Evolutionary conservation across 2,329 filamentous ascomycete genomes (phyloP).

Genomic region (Didymella glomerata): DNA sequence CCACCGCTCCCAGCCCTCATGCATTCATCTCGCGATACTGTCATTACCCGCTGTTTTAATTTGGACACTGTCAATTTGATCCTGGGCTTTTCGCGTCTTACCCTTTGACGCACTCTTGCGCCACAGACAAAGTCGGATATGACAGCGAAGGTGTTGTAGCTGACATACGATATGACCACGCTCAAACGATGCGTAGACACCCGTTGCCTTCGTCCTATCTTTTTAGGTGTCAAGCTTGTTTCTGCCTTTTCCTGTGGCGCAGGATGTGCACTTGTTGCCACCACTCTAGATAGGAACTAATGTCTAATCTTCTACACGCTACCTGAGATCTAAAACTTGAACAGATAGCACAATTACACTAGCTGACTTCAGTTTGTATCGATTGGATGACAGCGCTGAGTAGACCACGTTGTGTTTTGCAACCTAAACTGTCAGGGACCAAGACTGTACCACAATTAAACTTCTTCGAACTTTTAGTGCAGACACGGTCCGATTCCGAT

Average conservation of each 20-base stretch:
- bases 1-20: neutral
- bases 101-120: neutral
- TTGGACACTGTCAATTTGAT: neutral
- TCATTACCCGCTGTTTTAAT: neutral
- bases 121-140: too few species aligned
- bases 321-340: neutral
- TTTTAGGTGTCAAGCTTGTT: too few species aligned
- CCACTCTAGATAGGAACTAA: neutral
- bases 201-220: too few species aligned
- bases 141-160: too few species aligned
- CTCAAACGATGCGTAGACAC: too few species aligned
- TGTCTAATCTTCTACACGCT: neutral
- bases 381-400: neutral
- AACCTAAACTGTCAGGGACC: neutral
- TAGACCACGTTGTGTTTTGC: neutral
- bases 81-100: neutral
- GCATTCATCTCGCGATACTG: neutral
- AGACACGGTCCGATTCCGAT: too few species aligned
- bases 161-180: too few species aligned
- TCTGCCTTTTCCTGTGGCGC: too few species aligned
- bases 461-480: too few species aligned
- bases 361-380: neutral
- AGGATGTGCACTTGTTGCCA: neutral
- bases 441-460: neutral
- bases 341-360: neutral